Evolutionary conservation across 148 eudicot genomes (phyloP).

Genomic region (Arctostaphylos glauca): DNA sequence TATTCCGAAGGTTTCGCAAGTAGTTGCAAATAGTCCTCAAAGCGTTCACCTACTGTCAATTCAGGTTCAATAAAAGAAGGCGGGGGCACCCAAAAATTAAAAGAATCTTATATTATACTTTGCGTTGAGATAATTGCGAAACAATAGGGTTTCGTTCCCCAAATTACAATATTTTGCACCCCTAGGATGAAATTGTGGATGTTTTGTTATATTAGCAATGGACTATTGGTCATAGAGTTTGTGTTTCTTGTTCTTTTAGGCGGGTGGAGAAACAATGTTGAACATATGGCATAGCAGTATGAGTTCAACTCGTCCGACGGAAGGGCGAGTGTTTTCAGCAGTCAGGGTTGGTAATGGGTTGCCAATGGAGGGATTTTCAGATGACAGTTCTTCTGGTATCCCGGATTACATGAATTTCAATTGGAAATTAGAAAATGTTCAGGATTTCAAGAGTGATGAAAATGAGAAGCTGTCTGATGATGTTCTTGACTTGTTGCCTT

Average conservation of each 20-base stretch:
- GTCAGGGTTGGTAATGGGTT: conserved; percentile 14
- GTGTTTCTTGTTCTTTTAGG: conserved; percentile 3
- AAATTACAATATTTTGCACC: neutral
- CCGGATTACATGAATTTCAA: conserved; percentile 5
- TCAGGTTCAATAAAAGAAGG: too few species aligned
- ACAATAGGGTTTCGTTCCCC: neutral
- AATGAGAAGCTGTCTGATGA: conserved; percentile 17
- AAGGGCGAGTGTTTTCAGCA: conserved; percentile 14
- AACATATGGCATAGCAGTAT: neutral
- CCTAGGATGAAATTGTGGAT: neutral
- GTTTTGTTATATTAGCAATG: neutral
- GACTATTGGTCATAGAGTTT: neutral
- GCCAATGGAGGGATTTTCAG: conserved; percentile 1
- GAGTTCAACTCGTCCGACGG: neutral
- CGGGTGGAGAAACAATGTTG: conserved; percentile 4
- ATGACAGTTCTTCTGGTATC: conserved; percentile 5
- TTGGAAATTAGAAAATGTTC: neutral
- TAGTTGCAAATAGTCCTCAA: too few species aligned
- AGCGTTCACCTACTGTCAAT: too few species aligned
- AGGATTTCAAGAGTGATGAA: neutral
- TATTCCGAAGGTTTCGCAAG: too few species aligned
- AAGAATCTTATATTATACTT: neutral
- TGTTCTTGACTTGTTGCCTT: conserved; percentile 24
- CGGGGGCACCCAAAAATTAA: too few species aligned
- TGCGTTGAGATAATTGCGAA: neutral